Evolutionary conservation across 108 stramenopile species (phyloP), one percentile per base, ranked within the genome.

Genomic region (Hondaea fermentalgiana): DNA sequence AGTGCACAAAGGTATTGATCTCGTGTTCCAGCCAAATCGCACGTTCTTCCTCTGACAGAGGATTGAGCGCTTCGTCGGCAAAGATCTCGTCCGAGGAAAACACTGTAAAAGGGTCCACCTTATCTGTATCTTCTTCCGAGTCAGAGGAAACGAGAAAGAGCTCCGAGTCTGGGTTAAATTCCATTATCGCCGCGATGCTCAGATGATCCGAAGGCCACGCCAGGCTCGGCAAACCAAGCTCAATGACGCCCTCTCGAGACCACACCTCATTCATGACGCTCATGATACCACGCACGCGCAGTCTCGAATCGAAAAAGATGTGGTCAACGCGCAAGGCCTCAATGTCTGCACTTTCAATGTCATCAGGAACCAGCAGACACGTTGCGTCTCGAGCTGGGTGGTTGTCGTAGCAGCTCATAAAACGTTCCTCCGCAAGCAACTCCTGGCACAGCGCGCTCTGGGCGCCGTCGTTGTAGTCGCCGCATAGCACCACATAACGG

Each of bases 221-320:
- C 49, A 83, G 23, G 28, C 76, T 83, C n/a, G 76, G 76, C 51
- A 83, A 23, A 17, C 76, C 76, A 12, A 53, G 76, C 76, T 83
- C 76, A 83, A 83, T 83, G 43, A 83, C 49, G 19, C 76, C 76
- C 76, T 47, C 51, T 10, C 76, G 76, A 12, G 76, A 83, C 76
- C 76, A 83, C 10, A 17, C 51, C 4, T 83, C 76, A 4, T 83
- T 53, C 76, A 83, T 83, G n/a, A 83, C 76, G 51, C 49, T 83
- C 76, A 83, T 83, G 28, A 83, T 53, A 3, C 23, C 76, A 6
- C 76, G 76, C n/a, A 83, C 45, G 76, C 76, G 76, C 19, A 83
- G 76, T 17, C 76, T 21, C 12, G 76, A 83, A 45, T 83, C 76
- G 51, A 53, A 83, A 45, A 83, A 83, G 49, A 83, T 53, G 51